Percentiles rank a stretch among this genome's conserved stretches.
These are phyloP conservation scores for Lipomyces yarrowii DNA, from an alignment of 1,139 yeast genomes.

Conservation along the genomic window DNA sequence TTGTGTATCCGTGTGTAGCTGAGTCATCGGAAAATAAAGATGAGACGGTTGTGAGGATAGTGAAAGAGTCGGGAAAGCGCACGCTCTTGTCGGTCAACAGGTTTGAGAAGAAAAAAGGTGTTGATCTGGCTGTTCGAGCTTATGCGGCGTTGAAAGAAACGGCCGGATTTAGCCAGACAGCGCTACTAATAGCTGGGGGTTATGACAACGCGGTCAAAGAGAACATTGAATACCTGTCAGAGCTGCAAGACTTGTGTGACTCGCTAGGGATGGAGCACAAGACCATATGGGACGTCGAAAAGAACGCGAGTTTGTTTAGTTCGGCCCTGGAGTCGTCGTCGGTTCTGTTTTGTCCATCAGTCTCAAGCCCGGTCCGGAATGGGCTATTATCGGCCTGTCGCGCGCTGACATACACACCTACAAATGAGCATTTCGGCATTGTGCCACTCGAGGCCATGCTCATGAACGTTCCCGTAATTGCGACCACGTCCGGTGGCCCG, in stretches of 20 bases:
- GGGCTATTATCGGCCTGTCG: slow-evolving; percentile 60
- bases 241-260: slow-evolving; percentile 57
- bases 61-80: slow-evolving; percentile 32
- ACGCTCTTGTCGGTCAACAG: slow-evolving; percentile 79
- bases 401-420: slow-evolving; percentile 81
- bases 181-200: slow-evolving; percentile 62
- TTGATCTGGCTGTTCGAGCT: slow-evolving; percentile 73
- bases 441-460: slow-evolving; percentile 97
- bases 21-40: not conserved
- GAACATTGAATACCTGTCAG: slow-evolving; percentile 70
- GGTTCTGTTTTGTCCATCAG: slow-evolving; percentile 79
- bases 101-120: slow-evolving; percentile 83
- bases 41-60: not conserved
- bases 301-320: slow-evolving; percentile 19
- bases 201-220: slow-evolving; percentile 76
- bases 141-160: slow-evolving; percentile 50
- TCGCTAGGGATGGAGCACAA: slow-evolving; percentile 50
- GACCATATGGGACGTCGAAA: slow-evolving; percentile 41
- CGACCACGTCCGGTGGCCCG: slow-evolving; percentile 91
- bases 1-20: slow-evolving; percentile 89
- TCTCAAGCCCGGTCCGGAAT: slow-evolving; percentile 66
- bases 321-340: slow-evolving; percentile 41
- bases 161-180: slow-evolving; percentile 17
- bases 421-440: slow-evolving; percentile 93
- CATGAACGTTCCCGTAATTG: slow-evolving; percentile 78